Evolutionary conservation across 345 rosid genomes (phyloP).

Genomic region (Moricandia moricandioides): DNA sequence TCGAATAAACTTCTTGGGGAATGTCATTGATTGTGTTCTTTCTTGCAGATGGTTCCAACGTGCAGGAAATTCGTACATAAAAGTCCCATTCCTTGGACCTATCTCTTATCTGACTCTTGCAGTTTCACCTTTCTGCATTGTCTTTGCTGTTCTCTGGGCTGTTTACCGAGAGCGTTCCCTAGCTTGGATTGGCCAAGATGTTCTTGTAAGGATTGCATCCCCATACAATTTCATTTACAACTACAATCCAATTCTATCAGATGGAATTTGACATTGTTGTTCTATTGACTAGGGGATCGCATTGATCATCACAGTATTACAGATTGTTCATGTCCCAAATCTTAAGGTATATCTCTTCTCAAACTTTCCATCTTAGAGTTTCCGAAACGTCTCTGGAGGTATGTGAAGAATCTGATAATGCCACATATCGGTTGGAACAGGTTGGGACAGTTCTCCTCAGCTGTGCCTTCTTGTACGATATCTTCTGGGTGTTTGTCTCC

Average conservation of each 20-base stretch:
- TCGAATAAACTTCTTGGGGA: not conserved
- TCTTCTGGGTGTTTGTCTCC: constrained; percentile 97
- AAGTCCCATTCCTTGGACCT: constrained; percentile 88
- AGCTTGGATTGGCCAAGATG: constrained; percentile 99
- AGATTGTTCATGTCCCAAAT: constrained; percentile 92
- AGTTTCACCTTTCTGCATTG: constrained; percentile 88
- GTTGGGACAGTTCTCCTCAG: constrained; percentile 96
- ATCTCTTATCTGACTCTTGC: constrained; percentile 80
- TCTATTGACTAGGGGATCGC: constrained; percentile 77
- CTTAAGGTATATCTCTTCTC: constrained; percentile 65
- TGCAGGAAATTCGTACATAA: constrained; percentile 61
- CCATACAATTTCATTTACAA: not conserved
- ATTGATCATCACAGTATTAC: constrained; percentile 86
- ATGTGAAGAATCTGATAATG: not conserved
- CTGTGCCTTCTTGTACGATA: constrained; percentile 93
- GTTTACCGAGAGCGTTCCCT: constrained; percentile 56
- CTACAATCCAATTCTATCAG: not conserved
- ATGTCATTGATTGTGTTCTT: constrained; percentile 4
- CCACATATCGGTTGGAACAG: constrained; percentile 44
- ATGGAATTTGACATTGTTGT: constrained; percentile 14
- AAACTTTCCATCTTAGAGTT: not conserved
- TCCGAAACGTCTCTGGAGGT: not conserved
- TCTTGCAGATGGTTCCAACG: constrained; percentile 73
- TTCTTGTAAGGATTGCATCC: constrained; percentile 63
- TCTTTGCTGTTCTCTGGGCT: constrained; percentile 91